phyloP scores from a whole-genome alignment of 192 early-diverging fungal genomes.

The Entrophospora sp. region DNA sequence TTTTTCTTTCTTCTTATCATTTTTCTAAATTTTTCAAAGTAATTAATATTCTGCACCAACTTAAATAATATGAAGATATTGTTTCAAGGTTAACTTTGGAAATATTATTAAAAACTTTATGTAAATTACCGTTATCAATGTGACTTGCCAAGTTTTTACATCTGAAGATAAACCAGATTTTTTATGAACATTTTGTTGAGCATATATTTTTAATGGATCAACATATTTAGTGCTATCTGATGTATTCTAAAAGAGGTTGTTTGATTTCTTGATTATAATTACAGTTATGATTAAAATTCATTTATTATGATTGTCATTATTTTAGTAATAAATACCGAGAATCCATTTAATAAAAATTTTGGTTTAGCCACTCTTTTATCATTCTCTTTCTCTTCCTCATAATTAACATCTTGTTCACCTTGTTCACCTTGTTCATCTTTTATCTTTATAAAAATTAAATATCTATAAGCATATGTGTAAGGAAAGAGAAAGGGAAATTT shows the following conservation, averaged over 20 bases:
- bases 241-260: background rate
- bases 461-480: background rate
- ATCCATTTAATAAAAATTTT: no score
- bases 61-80: background rate
- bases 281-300: background rate
- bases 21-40: slow-evolving; percentile 27
- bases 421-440: background rate
- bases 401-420: background rate
- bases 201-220: slow-evolving; percentile 25
- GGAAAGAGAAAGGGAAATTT: background rate
- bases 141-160: slow-evolving; percentile 41
- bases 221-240: slow-evolving; percentile 15
- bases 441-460: background rate
- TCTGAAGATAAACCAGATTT: slow-evolving; percentile 21
- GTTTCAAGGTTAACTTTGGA: background rate
- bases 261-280: background rate
- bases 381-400: background rate
- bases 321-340: no score
- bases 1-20: slow-evolving; percentile 70
- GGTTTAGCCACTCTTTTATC: background rate
- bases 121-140: slow-evolving; percentile 24
- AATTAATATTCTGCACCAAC: background rate
- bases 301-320: background rate
- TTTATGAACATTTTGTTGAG: slow-evolving; percentile 3
- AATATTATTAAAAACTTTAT: slow-evolving; percentile 7